Evolutionary conservation across 176 grass and related monocot genomes (phyloP).

Genomic region (Oryza glaberrima): DNA sequence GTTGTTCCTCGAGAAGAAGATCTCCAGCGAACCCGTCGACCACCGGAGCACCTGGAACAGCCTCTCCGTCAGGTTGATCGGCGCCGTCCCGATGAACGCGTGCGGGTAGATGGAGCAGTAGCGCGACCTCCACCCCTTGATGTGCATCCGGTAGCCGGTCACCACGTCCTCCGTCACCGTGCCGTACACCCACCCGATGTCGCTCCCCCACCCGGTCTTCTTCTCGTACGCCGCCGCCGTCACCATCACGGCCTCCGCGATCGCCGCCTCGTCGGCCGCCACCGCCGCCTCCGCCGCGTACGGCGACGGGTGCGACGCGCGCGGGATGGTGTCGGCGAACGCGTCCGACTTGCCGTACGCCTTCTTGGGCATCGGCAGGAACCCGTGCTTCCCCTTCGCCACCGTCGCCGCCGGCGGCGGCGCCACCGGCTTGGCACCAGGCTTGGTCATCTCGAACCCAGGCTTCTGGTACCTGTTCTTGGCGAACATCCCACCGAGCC

Average conservation of each 20-base stretch:
- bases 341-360: conserved; percentile 61
- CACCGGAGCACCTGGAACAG: conserved; percentile 82
- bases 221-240: conserved; percentile 64
- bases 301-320: conserved; percentile 53
- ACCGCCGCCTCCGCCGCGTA: background rate
- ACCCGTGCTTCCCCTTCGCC: conserved; percentile 59
- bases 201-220: conserved; percentile 68
- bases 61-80: conserved; percentile 78
- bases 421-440: conserved; percentile 38
- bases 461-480: conserved; percentile 45
- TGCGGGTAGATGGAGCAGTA: conserved; percentile 84
- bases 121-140: conserved; percentile 70
- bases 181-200: conserved; percentile 74
- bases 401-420: background rate
- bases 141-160: conserved; percentile 82
- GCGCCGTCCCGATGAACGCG: conserved; percentile 82
- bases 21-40: conserved; percentile 85
- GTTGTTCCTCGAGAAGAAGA: conserved; percentile 96
- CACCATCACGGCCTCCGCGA: conserved; percentile 53
- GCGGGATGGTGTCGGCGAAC: conserved; percentile 66
- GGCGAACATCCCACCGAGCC: conserved; percentile 44
- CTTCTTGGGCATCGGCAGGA: conserved; percentile 55
- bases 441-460: conserved; percentile 32
- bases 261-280: conserved; percentile 21
- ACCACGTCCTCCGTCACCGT: conserved; percentile 82